phyloP scores from a whole-genome alignment of 2,329 filamentous ascomycete genomes.

The Tolypocladium sp. region DNA sequence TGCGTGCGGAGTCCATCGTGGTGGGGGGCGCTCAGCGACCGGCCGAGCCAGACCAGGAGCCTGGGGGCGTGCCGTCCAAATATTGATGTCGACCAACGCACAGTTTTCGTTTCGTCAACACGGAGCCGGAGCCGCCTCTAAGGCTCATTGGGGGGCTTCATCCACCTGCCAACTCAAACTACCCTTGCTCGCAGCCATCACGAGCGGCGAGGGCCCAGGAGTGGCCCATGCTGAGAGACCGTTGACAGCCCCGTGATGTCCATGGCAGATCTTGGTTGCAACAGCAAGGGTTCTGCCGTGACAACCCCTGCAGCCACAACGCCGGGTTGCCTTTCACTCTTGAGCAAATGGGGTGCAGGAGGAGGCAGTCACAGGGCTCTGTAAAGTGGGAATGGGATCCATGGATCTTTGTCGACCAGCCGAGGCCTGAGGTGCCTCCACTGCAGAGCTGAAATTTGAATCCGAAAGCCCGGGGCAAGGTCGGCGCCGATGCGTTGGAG shows the following conservation, averaged over 20 bases:
- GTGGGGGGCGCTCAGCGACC: not conserved
- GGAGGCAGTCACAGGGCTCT: not conserved
- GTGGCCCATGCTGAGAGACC: not conserved
- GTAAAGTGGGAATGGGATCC: not conserved
- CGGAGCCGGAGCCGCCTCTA: not conserved
- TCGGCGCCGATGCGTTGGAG: not conserved
- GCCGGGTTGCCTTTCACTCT: not conserved
- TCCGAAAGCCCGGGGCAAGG: not conserved
- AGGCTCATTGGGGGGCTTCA: not conserved
- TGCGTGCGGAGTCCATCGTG: not conserved
- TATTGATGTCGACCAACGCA: not conserved
- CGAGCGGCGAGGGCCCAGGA: not conserved
- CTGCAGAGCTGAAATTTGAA: not conserved
- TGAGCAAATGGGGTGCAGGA: not conserved
- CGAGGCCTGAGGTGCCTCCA: not conserved
- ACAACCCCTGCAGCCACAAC: not conserved
- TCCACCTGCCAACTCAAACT: not conserved
- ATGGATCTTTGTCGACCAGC: not conserved
- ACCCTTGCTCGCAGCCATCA: not conserved
- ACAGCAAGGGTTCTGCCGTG: not conserved
- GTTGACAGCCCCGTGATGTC: not conserved
- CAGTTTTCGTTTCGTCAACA: not conserved
- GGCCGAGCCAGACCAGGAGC: not conserved
- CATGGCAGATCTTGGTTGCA: not conserved
- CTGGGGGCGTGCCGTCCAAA: not conserved